Conservation (phyloP, 2,329 filamentous ascomycete genomes). For the Talaromyces sp. region DNA sequence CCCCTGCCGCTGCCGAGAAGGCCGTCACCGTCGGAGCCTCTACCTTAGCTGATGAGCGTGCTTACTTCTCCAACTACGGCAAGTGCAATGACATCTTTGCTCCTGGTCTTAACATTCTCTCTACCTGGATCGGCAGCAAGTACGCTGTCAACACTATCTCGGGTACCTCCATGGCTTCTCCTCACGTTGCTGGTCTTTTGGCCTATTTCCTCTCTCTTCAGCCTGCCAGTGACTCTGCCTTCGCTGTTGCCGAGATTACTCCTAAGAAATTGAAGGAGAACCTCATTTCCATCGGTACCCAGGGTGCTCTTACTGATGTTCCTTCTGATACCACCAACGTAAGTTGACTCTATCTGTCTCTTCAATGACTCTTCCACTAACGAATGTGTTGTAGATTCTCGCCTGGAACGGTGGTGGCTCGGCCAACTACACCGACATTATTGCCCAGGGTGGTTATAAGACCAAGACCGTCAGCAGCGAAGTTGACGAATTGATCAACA, state of each 20-base stretch:
- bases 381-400: conserved; percentile 57
- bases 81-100: conserved; percentile 99
- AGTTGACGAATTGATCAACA: conserved; percentile 44
- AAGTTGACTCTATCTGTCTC: conserved; percentile 31
- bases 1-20: conserved; percentile 84
- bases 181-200: conserved; percentile 91
- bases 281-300: conserved; percentile 78
- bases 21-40: conserved; percentile 96
- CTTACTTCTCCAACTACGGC: conserved; percentile 99
- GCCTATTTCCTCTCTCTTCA: conserved; percentile 98
- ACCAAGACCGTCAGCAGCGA: conserved; percentile 42
- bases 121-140: conserved; percentile 97
- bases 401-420: conserved; percentile 98
- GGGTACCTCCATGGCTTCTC: conserved; percentile 98
- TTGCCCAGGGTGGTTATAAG: conserved; percentile 70
- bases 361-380: conserved; percentile 24
- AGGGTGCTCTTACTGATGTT: conserved; percentile 73
- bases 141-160: conserved; percentile 98
- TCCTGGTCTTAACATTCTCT: conserved; percentile 92
- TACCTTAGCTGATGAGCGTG: conserved; percentile 88
- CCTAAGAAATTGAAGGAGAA: conserved; percentile 91
- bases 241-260: conserved; percentile 81
- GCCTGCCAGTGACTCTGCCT: conserved; percentile 84
- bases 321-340: conserved; percentile 82
- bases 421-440: conserved; percentile 83